Evolutionary conservation across 2,329 filamentous ascomycete species (phyloP).

Genomic region (Cadophora malorum): DNA sequence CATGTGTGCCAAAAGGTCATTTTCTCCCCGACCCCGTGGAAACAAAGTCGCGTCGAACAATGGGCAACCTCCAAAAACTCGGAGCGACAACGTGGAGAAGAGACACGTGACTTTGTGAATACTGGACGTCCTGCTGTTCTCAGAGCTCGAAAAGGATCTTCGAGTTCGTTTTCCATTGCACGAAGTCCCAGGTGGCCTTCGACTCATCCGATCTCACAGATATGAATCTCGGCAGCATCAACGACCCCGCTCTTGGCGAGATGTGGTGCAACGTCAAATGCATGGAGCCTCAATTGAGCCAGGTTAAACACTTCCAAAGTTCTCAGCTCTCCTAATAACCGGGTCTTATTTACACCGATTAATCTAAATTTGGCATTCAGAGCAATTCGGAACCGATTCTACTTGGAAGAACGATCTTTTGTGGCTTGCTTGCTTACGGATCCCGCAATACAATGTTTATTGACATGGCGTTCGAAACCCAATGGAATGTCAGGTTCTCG

Average conservation of each 20-base stretch:
- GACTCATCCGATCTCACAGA: slow-evolving; percentile 3
- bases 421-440: not conserved
- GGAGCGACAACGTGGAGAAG: too few relatives aligned
- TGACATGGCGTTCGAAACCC: slow-evolving; percentile 8
- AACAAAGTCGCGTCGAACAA: too few relatives aligned
- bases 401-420: not conserved
- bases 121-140: too few relatives aligned
- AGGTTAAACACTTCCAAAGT: not conserved
- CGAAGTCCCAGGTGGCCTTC: not conserved
- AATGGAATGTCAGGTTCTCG: not conserved
- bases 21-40: too few relatives aligned
- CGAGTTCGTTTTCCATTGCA: not conserved
- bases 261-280: not conserved
- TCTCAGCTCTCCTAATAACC: not conserved
- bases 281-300: slow-evolving; percentile 8
- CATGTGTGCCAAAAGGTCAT: too few relatives aligned
- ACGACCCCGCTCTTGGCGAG: slow-evolving; percentile 8
- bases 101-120: too few relatives aligned
- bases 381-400: not conserved
- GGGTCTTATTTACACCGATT: not conserved
- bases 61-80: too few relatives aligned
- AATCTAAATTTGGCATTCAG: not conserved
- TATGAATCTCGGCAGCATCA: not conserved
- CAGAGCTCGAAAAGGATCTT: too few relatives aligned
- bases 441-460: slow-evolving; percentile 4